Evolutionary conservation across 805 yeast genomes (phyloP), one percentile per base, ranked within the genome.

Genomic region (Isabelozyma heimii): DNA sequence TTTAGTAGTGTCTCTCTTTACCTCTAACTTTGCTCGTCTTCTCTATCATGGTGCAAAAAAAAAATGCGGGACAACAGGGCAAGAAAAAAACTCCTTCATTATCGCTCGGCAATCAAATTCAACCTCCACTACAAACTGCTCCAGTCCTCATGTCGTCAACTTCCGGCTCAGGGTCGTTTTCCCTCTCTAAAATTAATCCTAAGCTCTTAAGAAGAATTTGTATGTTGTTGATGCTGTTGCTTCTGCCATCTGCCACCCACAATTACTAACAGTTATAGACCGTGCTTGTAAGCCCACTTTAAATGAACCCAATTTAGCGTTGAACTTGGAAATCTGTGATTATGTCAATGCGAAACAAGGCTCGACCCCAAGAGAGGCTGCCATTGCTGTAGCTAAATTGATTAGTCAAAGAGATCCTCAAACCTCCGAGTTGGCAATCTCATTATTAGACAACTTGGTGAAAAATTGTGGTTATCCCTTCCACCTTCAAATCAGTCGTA

Each of bases 401-500:
- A 81, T 92, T 63, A 88, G 90, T 69, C 85, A 86, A 56, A 78
- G 89, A 60, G 94, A 88, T 56, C 83, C 95, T 0, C 95, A 89
- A 60, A 87, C 91, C 33, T 82, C 91, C 5, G 83, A 87, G 48
- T 84, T 91, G 61, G 97, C 97, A 8, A 69, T 94, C 54, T 81
- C 91, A 1, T 70, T 89, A 45, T 78, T 94, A 52, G 99, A 94
- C 63, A 89, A 89, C 47, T 74, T 94, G 57, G 99, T 94, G 46
- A 94, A 94, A 71, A 94, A 94, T 73, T 94, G 99, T 72, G 99
- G 98, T 5, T 94, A 92, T 66, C 97, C 99, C 7, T 83, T 94
- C 70, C 99, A 94, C 56, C 76, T 94, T 43, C 99, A 94, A 70
- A 89, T 94, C 46, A 88, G 97, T 3, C 81, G 98, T 51, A 91